phyloP scores from a whole-genome alignment of 441 rosid genomes.

The Populus hybrid region DNA sequence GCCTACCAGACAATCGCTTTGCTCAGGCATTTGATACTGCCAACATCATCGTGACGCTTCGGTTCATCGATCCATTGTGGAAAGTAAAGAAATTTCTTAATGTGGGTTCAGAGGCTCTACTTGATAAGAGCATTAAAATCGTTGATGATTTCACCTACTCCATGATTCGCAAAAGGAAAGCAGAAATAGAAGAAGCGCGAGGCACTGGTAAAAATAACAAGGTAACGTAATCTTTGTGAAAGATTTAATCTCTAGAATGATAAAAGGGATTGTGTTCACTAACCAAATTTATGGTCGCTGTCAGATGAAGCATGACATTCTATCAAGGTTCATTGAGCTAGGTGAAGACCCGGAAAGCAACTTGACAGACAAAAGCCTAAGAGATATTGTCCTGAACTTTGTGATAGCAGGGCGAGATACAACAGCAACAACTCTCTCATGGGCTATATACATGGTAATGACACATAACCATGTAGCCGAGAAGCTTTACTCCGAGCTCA shows the following conservation, averaged over 20 bases:
- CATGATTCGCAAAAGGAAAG: constrained; percentile 71
- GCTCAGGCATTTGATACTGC: constrained; percentile 89
- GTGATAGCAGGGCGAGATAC: constrained; percentile 96
- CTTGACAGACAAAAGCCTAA: constrained; percentile 71
- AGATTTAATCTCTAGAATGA: neutral
- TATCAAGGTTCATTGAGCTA: constrained; percentile 80
- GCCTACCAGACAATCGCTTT: constrained; percentile 61
- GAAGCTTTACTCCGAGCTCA: constrained; percentile 67
- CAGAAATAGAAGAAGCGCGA: constrained; percentile 51
- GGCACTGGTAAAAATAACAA: constrained; percentile 34
- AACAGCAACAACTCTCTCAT: constrained; percentile 92
- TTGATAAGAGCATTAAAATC: constrained; percentile 69
- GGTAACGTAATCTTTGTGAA: constrained; percentile 34
- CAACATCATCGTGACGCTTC: constrained; percentile 76
- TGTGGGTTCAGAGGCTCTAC: constrained; percentile 85
- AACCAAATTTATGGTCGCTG: constrained; percentile 6
- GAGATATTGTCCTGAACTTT: constrained; percentile 90
- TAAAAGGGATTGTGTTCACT: neutral
- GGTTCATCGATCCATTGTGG: constrained; percentile 93
- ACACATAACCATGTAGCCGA: constrained; percentile 55
- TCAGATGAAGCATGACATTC: constrained; percentile 77
- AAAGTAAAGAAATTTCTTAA: constrained; percentile 65
- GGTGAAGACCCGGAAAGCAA: constrained; percentile 70
- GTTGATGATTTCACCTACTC: constrained; percentile 90
- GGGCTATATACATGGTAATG: constrained; percentile 89